Evolutionary conservation across 208 protist species (phyloP), one percentile per base, ranked within the genome.

Genomic region (Leishmania tarentolae): DNA sequence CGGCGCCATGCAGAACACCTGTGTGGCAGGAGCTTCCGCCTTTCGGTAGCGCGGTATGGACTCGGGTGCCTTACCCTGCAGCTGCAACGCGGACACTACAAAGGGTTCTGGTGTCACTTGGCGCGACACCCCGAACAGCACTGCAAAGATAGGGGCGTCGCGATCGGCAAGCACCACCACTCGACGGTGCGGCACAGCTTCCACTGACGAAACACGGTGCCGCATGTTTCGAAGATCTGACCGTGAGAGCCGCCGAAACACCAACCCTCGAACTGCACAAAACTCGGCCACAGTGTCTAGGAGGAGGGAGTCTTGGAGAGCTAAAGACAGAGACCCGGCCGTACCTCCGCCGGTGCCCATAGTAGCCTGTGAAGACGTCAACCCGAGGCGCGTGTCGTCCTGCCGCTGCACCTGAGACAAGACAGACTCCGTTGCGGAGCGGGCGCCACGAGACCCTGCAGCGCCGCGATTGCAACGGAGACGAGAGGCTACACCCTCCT

Each of bases 81-180:
- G 61, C 53, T 69, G 71, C 57, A 81, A 40, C 61, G 78, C 40
- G 21, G 73, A 63, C 73, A 75, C 78, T 35, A 83, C 77, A 50
- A 57, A 82, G 11, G 68, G 82, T 66, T 86, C 82, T 8, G 82
- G 77, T 28, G 57, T 80, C 63, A 72, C 57, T 19, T 61, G 50
- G 21, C 74, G 81, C 31, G 57, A 21, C 35, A 88, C 75, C 2
- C 83, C 88, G 31, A 87, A 80, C 24, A 88, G 21, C 47, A 92
- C 78, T 17, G 72, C 84, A 85, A 95, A 93, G 35, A 79, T 70
- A 0, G 89, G 90, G 28, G 89, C 88, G 52, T 78, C 56, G 42
- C 87, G 81, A 79, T 95, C 91, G 46, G 88, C 87, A 2, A 89
- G 78, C 40, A 95, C 59, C 21, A 92, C 72, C 5, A 89, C 90